Evolutionary conservation across 225 moss, liverwort and hornwort genomes (phyloP).

Genomic region (Sphagnum contortum): DNA sequence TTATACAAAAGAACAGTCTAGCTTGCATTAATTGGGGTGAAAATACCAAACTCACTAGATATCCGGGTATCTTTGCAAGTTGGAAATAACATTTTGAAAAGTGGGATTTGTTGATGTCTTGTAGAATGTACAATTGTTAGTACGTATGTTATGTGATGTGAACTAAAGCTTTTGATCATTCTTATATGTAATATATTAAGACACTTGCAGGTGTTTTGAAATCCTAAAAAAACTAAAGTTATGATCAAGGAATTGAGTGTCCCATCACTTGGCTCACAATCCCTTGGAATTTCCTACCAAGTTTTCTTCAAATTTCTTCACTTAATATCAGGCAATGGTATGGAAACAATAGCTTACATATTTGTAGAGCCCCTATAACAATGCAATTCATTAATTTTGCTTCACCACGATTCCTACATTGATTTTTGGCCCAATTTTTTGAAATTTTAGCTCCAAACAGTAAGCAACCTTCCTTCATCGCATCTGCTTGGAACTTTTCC

Average conservation of each 20-base stretch:
- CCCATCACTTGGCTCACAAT: conserved; percentile 47
- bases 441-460: conserved; percentile 77
- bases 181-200: not conserved
- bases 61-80: no score
- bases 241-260: conserved; percentile 51
- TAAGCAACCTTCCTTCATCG: conserved; percentile 17
- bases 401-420: conserved; percentile 68
- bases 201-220: not conserved
- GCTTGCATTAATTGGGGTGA: no score
- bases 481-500: not conserved
- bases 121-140: no score
- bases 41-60: no score
- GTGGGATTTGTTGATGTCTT: no score
- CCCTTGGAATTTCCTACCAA: conserved; percentile 59
- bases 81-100: no score
- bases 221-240: conserved; percentile 54
- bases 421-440: conserved; percentile 89
- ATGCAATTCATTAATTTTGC: conserved; percentile 75
- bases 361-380: conserved; percentile 91
- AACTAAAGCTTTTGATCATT: not conserved
- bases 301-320: conserved; percentile 55
- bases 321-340: conserved; percentile 56
- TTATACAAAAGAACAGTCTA: no score
- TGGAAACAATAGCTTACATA: conserved; percentile 85
- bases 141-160: no score